Conservation (phyloP, 2,329 filamentous ascomycete species). For the Arthrobotrys musiformis region DNA sequence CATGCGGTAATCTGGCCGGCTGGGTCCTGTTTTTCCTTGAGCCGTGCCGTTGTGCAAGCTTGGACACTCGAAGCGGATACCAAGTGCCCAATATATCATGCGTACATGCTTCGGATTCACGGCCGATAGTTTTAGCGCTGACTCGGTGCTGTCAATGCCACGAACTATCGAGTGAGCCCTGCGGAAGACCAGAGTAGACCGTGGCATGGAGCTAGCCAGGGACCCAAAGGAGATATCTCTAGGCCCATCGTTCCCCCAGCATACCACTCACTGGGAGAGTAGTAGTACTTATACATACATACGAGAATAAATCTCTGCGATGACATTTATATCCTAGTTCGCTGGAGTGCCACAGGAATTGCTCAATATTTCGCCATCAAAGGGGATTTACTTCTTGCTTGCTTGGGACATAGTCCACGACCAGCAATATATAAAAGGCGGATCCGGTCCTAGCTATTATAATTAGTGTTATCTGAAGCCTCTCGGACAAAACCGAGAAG, state of each 20-base stretch:
- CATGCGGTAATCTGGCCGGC: not conserved
- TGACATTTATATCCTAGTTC: not conserved
- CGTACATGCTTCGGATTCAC: slow-evolving; percentile 28
- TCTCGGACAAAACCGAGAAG: slow-evolving; percentile 39
- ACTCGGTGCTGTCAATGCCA: slow-evolving; percentile 32
- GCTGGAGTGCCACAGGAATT: not conserved
- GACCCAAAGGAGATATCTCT: slow-evolving; percentile 35
- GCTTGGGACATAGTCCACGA: not conserved
- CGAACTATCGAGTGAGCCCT: slow-evolving; percentile 19
- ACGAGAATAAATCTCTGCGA: slow-evolving; percentile 39
- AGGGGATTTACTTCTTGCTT: not conserved
- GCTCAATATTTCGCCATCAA: slow-evolving; percentile 17
- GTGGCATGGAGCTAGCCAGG: slow-evolving; percentile 14
- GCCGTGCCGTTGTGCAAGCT: slow-evolving; percentile 38
- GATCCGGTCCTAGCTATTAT: not conserved
- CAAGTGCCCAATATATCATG: slow-evolving; percentile 20
- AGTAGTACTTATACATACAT: slow-evolving; percentile 13
- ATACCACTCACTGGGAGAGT: slow-evolving; percentile 19
- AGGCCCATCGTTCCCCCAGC: slow-evolving; percentile 20
- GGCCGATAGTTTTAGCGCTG: slow-evolving; percentile 51
- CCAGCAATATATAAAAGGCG: slow-evolving; percentile 36
- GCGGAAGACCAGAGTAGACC: slow-evolving; percentile 6
- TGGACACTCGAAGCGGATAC: slow-evolving; percentile 34
- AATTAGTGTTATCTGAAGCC: not conserved
- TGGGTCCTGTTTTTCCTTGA: slow-evolving; percentile 20